A percentile compares a stretch with the other conserved stretches of the same genome.
Evolutionary conservation across 2,329 filamentous ascomycete genomes (phyloP).

Genomic region (Penicillium sp.): DNA sequence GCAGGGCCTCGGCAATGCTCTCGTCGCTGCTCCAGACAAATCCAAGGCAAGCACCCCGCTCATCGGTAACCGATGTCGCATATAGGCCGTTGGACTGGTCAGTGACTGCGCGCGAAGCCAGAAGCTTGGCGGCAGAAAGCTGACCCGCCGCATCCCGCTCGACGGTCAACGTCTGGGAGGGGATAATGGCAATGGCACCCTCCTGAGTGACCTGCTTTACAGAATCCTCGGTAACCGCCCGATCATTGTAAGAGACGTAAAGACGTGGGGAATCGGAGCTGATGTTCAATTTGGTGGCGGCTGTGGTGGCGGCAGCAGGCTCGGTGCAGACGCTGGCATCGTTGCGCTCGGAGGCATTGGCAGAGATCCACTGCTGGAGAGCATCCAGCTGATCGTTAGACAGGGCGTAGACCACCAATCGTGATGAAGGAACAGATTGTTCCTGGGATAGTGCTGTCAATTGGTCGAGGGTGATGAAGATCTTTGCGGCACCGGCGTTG

Average conservation of each 20-base stretch:
- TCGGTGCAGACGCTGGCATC: slow-evolving; percentile 37
- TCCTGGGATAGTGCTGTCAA: slow-evolving; percentile 57
- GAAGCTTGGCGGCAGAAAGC: slow-evolving; percentile 68
- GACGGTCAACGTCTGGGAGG: slow-evolving; percentile 69
- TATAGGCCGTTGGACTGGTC: slow-evolving; percentile 83
- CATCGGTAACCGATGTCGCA: slow-evolving; percentile 88
- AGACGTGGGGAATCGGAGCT: slow-evolving; percentile 43
- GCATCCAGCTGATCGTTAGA: slow-evolving; percentile 39
- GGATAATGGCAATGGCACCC: slow-evolving; percentile 70
- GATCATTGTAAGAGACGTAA: slow-evolving; percentile 37
- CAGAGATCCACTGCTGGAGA: slow-evolving; percentile 43
- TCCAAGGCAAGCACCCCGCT: slow-evolving; percentile 79
- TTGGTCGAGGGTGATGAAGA: slow-evolving; percentile 75
- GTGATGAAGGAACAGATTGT: slow-evolving; percentile 54
- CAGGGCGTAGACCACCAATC: slow-evolving; percentile 58
- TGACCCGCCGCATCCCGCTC: slow-evolving; percentile 60
- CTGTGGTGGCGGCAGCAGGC: slow-evolving; percentile 38
- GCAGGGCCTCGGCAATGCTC: slow-evolving; percentile 82
- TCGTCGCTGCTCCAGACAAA: slow-evolving; percentile 93
- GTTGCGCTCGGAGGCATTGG: slow-evolving; percentile 35
- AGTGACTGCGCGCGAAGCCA: slow-evolving; percentile 74
- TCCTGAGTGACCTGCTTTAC: slow-evolving; percentile 51
- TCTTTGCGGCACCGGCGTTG: slow-evolving; percentile 79
- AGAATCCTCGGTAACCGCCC: slow-evolving; percentile 46
- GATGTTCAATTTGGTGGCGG: slow-evolving; percentile 40